These are phyloP conservation scores for Clonostachys solani DNA, from an alignment of 2,329 filamentous ascomycete species.

Conservation along the genomic window DNA sequence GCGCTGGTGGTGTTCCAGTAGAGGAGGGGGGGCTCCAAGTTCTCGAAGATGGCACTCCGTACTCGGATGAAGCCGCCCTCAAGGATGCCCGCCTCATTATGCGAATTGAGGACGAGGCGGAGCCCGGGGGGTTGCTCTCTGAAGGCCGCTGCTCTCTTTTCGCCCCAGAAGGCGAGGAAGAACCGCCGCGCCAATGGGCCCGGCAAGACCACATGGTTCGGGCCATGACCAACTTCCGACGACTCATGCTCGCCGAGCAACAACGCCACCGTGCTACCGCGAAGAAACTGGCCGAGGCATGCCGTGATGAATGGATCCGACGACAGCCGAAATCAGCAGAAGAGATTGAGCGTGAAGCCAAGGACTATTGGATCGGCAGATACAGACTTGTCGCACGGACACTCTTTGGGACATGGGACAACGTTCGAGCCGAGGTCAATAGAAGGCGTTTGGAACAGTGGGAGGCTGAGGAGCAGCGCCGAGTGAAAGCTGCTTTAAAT, in stretches of 20 bases:
- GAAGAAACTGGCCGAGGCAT: constrained; percentile 75
- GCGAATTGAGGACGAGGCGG: constrained; percentile 67
- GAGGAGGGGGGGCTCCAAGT: constrained; percentile 53
- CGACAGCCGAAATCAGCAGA: constrained; percentile 73
- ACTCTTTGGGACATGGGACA: constrained; percentile 57
- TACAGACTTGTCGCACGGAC: constrained; percentile 69
- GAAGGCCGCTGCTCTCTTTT: constrained; percentile 67
- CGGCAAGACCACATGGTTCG: constrained; percentile 81
- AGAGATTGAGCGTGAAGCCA: constrained; percentile 76
- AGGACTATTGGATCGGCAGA: constrained; percentile 58
- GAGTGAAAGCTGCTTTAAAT: constrained; percentile 65
- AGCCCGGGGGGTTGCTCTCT: constrained; percentile 73
- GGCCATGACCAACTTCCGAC: constrained; percentile 76
- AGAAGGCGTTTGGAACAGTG: constrained; percentile 54
- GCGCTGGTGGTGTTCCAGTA: constrained; percentile 45
- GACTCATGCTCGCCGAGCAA: constrained; percentile 75
- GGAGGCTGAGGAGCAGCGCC: constrained; percentile 61
- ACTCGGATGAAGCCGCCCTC: constrained; percentile 57
- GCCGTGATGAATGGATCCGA: constrained; percentile 69
- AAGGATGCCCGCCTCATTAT: constrained; percentile 67
- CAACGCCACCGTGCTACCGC: constrained; percentile 71
- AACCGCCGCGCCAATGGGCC: constrained; percentile 77
- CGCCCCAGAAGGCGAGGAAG: constrained; percentile 65
- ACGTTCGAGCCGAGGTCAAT: constrained; percentile 58
- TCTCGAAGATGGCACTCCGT: constrained; percentile 50